Evolutionary conservation across 768 basidiomycete genomes (phyloP).

Genomic region (Boletus tomentosulus): DNA sequence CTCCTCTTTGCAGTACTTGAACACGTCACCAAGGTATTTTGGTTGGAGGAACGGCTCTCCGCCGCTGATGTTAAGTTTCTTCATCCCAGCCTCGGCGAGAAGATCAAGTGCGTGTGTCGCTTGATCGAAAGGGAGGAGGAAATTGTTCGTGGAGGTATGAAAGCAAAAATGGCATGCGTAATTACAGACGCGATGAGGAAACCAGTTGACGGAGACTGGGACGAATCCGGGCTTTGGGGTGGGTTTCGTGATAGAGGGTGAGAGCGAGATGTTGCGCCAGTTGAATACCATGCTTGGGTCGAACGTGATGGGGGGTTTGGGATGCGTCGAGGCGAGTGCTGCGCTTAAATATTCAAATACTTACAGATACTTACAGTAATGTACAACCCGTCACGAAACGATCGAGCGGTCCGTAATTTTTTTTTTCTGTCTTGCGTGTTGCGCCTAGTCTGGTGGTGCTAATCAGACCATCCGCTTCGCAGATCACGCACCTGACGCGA

Average conservation of each 20-base stretch:
- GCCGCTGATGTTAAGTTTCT: constrained; percentile 33
- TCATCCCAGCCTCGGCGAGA: constrained; percentile 29
- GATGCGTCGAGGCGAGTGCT: not conserved
- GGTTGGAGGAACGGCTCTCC: constrained; percentile 32
- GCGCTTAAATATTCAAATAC: no score
- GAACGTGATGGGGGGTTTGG: no score
- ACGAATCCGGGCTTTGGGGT: constrained; percentile 6
- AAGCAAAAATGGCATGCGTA: constrained; percentile 36
- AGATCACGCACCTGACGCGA: no score
- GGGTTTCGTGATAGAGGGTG: not conserved
- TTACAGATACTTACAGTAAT: no score
- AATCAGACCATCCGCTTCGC: no score
- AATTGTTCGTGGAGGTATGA: constrained; percentile 27
- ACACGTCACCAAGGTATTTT: constrained; percentile 30
- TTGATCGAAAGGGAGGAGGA: constrained; percentile 28
- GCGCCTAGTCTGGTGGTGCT: no score
- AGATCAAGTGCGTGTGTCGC: constrained; percentile 28
- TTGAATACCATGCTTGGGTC: not conserved
- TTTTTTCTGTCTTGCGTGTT: no score
- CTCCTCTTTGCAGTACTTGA: constrained; percentile 33
- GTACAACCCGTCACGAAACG: no score
- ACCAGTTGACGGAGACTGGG: constrained; percentile 16
- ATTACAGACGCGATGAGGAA: constrained; percentile 18
- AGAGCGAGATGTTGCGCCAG: not conserved
- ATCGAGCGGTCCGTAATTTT: no score